phyloP scores from a whole-genome alignment of 2,329 filamentous ascomycete species.

The Claviceps africana region DNA sequence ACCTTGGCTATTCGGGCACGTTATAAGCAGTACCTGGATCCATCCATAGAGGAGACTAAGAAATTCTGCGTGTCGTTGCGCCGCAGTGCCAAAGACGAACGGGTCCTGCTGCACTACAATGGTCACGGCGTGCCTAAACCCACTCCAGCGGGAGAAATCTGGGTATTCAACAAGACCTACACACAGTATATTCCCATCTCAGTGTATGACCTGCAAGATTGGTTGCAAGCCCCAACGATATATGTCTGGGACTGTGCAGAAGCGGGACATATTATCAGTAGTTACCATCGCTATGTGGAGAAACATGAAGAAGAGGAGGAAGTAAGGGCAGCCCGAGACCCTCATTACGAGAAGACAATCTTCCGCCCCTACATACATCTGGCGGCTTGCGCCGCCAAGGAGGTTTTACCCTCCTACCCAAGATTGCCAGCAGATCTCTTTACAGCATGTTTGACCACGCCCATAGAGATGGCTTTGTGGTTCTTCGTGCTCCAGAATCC shows the following conservation, averaged over 20 bases:
- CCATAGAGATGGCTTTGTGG: constrained; percentile 91
- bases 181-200: constrained; percentile 98
- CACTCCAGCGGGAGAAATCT: constrained; percentile 90
- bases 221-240: constrained; percentile 88
- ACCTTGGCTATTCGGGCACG: constrained; percentile 87
- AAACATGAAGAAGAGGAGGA: constrained; percentile 87
- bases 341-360: constrained; percentile 66
- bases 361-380: constrained; percentile 68
- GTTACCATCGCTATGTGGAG: constrained; percentile 86
- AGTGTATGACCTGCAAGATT: constrained; percentile 85
- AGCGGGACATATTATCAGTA: constrained; percentile 86
- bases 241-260: constrained; percentile 98
- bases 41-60: constrained; percentile 92
- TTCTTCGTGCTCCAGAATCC: constrained; percentile 95
- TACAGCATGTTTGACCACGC: constrained; percentile 88
- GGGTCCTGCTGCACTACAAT: constrained; percentile 97
- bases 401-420: constrained; percentile 90
- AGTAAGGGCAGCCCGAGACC: constrained; percentile 61
- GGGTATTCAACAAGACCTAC: constrained; percentile 98
- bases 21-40: constrained; percentile 93
- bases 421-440: constrained; percentile 88
- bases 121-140: constrained; percentile 94
- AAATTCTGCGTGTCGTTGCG: constrained; percentile 87
- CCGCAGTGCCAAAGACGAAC: constrained; percentile 86
- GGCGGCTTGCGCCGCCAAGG: constrained; percentile 78